Evolutionary conservation across 768 basidiomycete species (phyloP), one percentile per base, ranked within the genome.

Genomic region (Tulasnella sp.): DNA sequence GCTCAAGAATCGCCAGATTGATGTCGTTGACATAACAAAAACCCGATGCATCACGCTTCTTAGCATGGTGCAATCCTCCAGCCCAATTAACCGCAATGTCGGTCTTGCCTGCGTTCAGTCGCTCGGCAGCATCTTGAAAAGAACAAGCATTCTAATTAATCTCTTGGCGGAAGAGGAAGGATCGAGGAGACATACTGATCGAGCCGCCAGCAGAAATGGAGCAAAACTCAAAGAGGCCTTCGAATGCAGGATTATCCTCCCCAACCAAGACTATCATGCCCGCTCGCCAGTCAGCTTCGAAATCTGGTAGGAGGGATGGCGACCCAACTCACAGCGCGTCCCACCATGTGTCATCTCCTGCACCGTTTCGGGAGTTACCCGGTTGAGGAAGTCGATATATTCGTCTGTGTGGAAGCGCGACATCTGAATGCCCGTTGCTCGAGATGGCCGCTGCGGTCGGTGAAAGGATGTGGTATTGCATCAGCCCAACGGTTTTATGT

Each of bases 21-120:
- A 97, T 99, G 71, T 94, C 89, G 71, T 99, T 99, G 73, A 98
- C 85, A 76, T 98, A 99, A 77, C 96, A 99, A 73, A 99, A 99
- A 13, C 96, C 96, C 5, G 88, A 89, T 0, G 95, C 96, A 74
- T 97, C 96, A 58, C 88, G 82, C 71, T 97, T 98, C 75, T 99
- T 99, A n/a, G 96, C 96, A 71, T 99, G 96, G 72, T 99, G 96
- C 3, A 99, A 78, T 1, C 96, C 96, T 8, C 96, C 96, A 0
- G 96, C 92, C 96, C 94, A 97, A 73, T 97, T 96, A 63, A 97
- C 89, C 0, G 85, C 84, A 49, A 87, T 81, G 65, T 88, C 86
- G 2, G 92, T 78, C 1, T 85, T 77, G 1, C 93, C 93, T 3
- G 81, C 79, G 49, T 86, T 78, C 61, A 98, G 77, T 21, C 85